phyloP scores from a whole-genome alignment of 176 grass and related monocot genomes.

The Eragrostis curvula region DNA sequence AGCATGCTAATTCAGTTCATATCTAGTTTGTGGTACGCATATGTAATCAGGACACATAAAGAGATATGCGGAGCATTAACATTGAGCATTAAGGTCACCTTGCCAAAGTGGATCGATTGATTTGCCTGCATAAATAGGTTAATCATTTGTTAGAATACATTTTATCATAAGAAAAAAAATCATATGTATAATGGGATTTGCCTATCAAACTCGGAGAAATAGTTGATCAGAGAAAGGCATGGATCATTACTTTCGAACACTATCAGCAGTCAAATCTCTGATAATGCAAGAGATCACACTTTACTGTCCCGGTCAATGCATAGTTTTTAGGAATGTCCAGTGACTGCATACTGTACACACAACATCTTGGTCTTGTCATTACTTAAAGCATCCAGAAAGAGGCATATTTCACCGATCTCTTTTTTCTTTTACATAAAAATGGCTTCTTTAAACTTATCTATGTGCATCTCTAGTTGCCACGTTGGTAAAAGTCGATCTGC shows the following conservation, averaged over 20 bases:
- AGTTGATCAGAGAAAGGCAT: background rate
- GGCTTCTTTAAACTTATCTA: background rate
- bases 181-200: background rate
- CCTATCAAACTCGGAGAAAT: background rate
- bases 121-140: slow-evolving; percentile 45
- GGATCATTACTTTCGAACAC: slow-evolving; percentile 2
- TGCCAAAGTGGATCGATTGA: slow-evolving; percentile 49
- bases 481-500: background rate
- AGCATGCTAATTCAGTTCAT: background rate
- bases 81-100: slow-evolving; percentile 32
- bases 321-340: too few relatives aligned
- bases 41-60: background rate
- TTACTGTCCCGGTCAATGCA: background rate
- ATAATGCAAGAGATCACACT: background rate
- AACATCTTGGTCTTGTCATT: slow-evolving; percentile 1
- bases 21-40: slow-evolving; percentile 3
- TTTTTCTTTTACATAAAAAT: slow-evolving; percentile 2
- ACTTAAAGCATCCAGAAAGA: background rate
- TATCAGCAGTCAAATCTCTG: background rate
- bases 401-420: background rate
- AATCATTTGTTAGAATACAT: slow-evolving; percentile 34
- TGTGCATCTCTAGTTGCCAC: background rate
- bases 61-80: slow-evolving; percentile 5
- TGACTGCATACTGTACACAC: slow-evolving; percentile 9
- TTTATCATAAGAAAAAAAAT: background rate